phyloP scores from a whole-genome alignment of 2,329 filamentous ascomycete species.

The Aspergillus viridinutans region DNA sequence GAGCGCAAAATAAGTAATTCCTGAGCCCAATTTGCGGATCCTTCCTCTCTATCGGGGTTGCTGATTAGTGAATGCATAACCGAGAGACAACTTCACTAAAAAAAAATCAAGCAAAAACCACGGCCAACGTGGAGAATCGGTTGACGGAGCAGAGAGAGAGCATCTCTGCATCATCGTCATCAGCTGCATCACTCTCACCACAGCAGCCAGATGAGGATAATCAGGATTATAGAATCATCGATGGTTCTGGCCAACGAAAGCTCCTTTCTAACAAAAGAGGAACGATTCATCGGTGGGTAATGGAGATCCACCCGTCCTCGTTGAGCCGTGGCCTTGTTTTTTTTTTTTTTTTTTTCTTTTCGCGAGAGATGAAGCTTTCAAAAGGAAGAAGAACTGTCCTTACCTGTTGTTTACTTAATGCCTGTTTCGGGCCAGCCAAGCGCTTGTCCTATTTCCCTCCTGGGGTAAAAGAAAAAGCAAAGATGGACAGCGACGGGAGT shows the following conservation, averaged over 20 bases:
- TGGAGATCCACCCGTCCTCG: not conserved
- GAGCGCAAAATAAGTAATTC: slow-evolving; percentile 20
- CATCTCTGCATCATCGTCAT: slow-evolving; percentile 3
- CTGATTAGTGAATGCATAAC: not conserved
- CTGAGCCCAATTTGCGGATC: slow-evolving; percentile 15
- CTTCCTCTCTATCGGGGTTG: slow-evolving; percentile 7
- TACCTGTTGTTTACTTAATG: not conserved
- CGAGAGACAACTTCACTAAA: not conserved
- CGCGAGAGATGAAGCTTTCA: not conserved
- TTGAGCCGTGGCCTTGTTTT: not conserved
- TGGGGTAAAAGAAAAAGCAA: slow-evolving; percentile 2
- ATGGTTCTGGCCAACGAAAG: not conserved
- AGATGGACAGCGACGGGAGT: slow-evolving; percentile 2
- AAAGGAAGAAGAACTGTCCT: not conserved
- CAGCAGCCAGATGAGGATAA: not conserved
- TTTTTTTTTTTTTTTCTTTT: not conserved
- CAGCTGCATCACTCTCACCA: not conserved
- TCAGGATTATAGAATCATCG: not conserved
- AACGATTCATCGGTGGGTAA: not conserved
- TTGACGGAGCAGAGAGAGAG: not conserved
- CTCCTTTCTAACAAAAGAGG: not conserved
- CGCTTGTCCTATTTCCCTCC: not conserved
- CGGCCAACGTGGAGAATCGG: not conserved
- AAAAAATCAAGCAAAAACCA: not conserved
- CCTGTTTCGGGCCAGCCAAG: not conserved